phyloP scores from a whole-genome alignment of 345 rosid species.

The Abelmoschus esculentus region DNA sequence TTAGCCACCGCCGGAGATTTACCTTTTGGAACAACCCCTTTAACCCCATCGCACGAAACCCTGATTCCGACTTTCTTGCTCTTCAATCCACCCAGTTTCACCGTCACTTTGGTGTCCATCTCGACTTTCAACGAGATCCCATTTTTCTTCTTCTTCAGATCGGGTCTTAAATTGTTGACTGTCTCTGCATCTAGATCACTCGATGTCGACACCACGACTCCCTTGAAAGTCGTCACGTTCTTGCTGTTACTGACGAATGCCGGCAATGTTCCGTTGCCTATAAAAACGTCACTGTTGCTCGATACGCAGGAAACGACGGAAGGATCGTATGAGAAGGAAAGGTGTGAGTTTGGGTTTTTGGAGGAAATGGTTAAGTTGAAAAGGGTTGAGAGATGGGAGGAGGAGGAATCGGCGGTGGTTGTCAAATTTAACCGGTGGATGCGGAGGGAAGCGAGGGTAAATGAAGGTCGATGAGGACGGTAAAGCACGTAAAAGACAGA shows the following conservation, averaged over 20 bases:
- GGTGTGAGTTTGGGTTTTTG: constrained; percentile 69
- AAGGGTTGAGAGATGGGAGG: constrained; percentile 54
- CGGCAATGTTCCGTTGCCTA: constrained; percentile 74
- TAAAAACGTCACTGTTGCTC: constrained; percentile 28
- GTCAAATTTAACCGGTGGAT: constrained; percentile 61
- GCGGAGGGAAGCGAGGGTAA: constrained; percentile 65
- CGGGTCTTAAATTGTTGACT: constrained; percentile 48
- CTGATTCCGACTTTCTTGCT: constrained; percentile 73
- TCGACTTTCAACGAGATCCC: constrained; percentile 44
- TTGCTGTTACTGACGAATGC: constrained; percentile 42
- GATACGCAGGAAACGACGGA: constrained; percentile 39
- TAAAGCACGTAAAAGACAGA: constrained; percentile 70
- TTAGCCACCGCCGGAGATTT: constrained; percentile 58
- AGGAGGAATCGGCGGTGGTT: constrained; percentile 55
- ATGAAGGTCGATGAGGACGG: constrained; percentile 69
- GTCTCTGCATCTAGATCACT: constrained; percentile 67
- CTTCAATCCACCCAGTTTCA: constrained; percentile 48
- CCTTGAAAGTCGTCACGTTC: constrained; percentile 56
- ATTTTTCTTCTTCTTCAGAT: constrained; percentile 46
- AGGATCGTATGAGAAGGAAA: constrained; percentile 62
- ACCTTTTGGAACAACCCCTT: constrained; percentile 60
- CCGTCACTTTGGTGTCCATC: constrained; percentile 60
- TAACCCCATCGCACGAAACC: constrained; percentile 61
- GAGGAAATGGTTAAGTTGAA: constrained; percentile 73
- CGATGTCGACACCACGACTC: constrained; percentile 43